Conservation (phyloP, 148 eudicot genomes). For the Cornus controversa region DNA sequence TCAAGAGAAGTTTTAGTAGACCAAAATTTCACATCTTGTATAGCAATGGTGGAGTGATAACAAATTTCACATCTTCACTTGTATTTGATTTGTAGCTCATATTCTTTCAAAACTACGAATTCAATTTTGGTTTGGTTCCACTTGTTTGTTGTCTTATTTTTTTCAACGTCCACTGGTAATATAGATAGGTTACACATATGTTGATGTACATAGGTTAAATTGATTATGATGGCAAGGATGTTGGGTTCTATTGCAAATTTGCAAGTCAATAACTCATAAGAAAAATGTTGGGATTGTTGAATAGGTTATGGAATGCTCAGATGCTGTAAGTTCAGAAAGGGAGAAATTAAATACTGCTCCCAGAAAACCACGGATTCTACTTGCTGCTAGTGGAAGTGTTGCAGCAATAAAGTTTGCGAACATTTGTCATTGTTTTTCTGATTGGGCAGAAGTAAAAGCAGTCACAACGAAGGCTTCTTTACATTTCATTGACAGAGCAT, state of each 20-base stretch:
- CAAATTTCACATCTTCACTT: no score
- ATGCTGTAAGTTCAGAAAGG: constrained; percentile 25
- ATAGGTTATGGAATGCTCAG: constrained; percentile 40
- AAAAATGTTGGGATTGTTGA: background rate
- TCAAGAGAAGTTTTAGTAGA: no score
- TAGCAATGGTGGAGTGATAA: no score
- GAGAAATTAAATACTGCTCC: constrained; percentile 34
- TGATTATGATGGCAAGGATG: background rate
- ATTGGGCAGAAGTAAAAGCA: constrained; percentile 97
- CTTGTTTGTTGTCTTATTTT: background rate
- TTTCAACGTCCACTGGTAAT: background rate
- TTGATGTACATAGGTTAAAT: background rate
- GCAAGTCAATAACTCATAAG: background rate
- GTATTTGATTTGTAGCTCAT: no score
- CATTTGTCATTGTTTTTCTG: constrained; percentile 82
- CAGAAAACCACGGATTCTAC: constrained; percentile 78
- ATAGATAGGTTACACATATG: background rate
- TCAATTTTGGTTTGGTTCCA: background rate
- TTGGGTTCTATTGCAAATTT: background rate
- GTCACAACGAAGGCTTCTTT: constrained; percentile 75
- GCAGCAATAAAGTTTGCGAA: constrained; percentile 90
- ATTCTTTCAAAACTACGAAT: no score
- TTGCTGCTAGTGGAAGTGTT: constrained; percentile 99
- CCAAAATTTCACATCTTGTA: no score
- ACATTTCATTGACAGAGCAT: constrained; percentile 63